A percentile compares a stretch with the other conserved stretches of the same genome.
Evolutionary conservation across 2,329 filamentous ascomycete species (phyloP).

Genomic region (Exophiala calicioides): DNA sequence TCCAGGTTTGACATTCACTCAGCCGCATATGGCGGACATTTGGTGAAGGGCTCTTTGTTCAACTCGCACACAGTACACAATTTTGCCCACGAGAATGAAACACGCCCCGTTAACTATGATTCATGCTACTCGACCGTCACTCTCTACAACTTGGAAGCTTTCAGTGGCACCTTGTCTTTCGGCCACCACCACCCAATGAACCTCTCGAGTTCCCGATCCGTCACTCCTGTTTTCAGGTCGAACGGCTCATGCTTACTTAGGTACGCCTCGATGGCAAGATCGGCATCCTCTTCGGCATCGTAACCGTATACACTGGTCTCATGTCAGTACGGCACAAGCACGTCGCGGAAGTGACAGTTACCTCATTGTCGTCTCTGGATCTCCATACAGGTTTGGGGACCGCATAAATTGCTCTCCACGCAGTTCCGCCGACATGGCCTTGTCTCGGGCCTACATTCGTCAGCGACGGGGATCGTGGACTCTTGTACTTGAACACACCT

Average conservation of each 20-base stretch:
- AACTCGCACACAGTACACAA: background rate
- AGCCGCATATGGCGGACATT: background rate
- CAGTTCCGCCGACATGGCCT: too few species aligned
- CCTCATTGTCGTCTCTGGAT: background rate
- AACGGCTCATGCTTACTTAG: slow-evolving; percentile 23
- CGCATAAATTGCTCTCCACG: background rate
- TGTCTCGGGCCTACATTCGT: background rate
- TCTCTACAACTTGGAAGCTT: background rate
- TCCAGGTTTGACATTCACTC: too few species aligned
- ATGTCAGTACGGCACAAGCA: background rate
- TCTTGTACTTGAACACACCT: background rate
- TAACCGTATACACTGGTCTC: slow-evolving; percentile 21
- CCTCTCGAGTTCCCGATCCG: slow-evolving; percentile 33
- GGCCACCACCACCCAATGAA: slow-evolving; percentile 41
- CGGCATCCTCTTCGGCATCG: slow-evolving; percentile 25
- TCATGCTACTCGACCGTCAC: background rate
- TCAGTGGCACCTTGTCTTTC: slow-evolving; percentile 1
- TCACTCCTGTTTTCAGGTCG: slow-evolving; percentile 37
- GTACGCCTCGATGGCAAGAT: slow-evolving; percentile 20
- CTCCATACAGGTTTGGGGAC: background rate
- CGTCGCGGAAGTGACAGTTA: background rate
- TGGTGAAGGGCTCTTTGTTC: background rate
- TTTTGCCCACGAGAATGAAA: background rate
- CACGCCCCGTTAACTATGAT: background rate
- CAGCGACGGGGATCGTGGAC: background rate